A percentile compares a stretch with the other conserved stretches of the same genome.
phyloP scores from a whole-genome alignment of 306 rosid species.

The Acacia melanoxylon region DNA sequence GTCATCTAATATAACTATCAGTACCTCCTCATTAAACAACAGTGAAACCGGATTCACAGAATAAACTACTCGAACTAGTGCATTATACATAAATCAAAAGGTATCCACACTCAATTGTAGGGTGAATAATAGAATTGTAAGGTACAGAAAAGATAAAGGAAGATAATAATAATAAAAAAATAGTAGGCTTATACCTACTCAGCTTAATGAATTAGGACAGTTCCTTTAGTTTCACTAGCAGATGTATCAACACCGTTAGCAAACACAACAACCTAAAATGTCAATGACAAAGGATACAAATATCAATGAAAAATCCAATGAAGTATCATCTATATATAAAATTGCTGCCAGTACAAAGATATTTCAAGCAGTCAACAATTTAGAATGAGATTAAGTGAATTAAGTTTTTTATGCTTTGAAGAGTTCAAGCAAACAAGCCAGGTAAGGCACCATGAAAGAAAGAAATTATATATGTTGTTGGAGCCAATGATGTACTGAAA shows the following conservation, averaged over 20 bases:
- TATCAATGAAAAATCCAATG: constrained; percentile 4
- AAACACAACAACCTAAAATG: no score
- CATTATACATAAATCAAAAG: background rate
- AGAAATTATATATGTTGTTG: no score
- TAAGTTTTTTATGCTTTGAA: no score
- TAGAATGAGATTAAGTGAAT: no score
- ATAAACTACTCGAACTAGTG: background rate
- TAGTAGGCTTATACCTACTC: constrained; percentile 61
- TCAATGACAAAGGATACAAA: constrained; percentile 28
- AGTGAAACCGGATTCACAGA: constrained; percentile 65
- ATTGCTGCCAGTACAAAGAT: no score
- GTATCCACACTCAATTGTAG: background rate
- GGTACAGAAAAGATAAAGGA: background rate
- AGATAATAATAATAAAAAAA: background rate
- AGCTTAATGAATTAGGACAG: constrained; percentile 87
- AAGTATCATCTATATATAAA: background rate
- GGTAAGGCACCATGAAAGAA: no score
- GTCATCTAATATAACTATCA: constrained; percentile 82
- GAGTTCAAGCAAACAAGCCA: no score
- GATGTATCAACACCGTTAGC: constrained; percentile 91
- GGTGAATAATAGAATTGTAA: background rate
- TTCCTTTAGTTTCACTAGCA: constrained; percentile 94
- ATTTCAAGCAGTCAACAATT: no score
- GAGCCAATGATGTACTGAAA: no score
- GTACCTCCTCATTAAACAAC: constrained; percentile 84